Base-by-base conservation (phyloP, 192 early-diverging fungal species). In the Polychytrium aggregatum region DNA sequence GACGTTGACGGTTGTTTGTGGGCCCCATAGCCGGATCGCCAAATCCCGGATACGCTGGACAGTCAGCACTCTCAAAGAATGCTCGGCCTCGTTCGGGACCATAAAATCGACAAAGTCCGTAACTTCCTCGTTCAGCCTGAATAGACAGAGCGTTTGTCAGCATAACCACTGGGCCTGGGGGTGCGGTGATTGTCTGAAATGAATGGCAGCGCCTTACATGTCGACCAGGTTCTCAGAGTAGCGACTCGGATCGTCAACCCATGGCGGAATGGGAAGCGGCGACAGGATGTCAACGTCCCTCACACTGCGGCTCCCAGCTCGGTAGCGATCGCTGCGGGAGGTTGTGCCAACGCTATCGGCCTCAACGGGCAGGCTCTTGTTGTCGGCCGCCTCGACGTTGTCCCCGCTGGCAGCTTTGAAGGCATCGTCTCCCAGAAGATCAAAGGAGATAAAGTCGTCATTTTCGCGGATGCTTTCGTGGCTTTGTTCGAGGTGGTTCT, bases 41-140 rank as follows among this genome's bases (percentile, higher is more conserved):
- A 87, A 60, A 18, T 44, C 41, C 0, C 68, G 52, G 39, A 95
- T 63, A 4, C 83, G 65, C 10, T 79, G 68, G 0, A 93, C 62
- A 0, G 85, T 78, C 54, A 77, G 81, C 26, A 55, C 27, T 1
- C 94, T 78, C 75, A 95, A 70, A 30, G 70, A 60, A 44, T 83
- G 80, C 41, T 97, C 94, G 36, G 82, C 80, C 20, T 64, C 53
- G 0, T 86, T 88, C 0, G 94, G 94, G n/a, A 74, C 68, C 6
- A 97, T 65, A 56, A 83, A 95, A 7, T 78, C 49, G 1, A 89
- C 70, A 53, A 88, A 90, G 25, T 81, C 82, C 10, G 62, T 51
- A 13, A 92, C 71, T 57, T 96, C 92, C 37, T 77, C 58, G 41
- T 78, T 52, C 37, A 72, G 48, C 52, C 66, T 68, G 11, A 1